Base-by-base conservation (phyloP, 257 asterid species). In the Nicotiana otophora region DNA sequence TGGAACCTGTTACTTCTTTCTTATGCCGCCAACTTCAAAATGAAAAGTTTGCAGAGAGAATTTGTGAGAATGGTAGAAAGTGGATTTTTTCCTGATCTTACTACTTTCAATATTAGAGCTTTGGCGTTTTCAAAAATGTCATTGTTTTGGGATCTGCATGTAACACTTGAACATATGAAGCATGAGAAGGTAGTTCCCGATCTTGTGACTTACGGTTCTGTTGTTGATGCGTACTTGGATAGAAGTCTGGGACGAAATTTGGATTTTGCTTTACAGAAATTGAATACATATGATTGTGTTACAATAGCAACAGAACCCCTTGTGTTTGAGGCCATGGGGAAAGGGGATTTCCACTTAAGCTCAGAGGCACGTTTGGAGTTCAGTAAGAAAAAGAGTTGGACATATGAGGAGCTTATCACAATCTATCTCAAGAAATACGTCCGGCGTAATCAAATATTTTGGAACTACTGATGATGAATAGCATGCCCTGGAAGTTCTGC, bases 11-110 rank as follows among this genome's bases (percentile, higher is more conserved):
- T 94, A 85, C 86, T 96, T 33, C 83, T 96, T 75, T 96, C 98
- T n/a, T 96, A 89, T 88, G 98, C 98, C 48, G 93, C 98, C 23
- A 93, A 91, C 65, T 93, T 96, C 88, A 94, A 94, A 86, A 94
- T 94, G 98, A 96, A 93, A 89, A 92, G 98, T 87, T 83, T 94
- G 88, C 99, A 93, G 89, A 91, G 97, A 86, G 97, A 91, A 79
- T 94, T 94, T 60, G 93, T 93, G 85, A 88, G 92, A 82, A 96
- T 96, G 98, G 97, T 92, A 53, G 98, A 94, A 85, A 62, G 90
- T 39, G 98, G 98, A 57, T 94, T 94, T 75, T 77, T 51, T 79
- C 99, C 99, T 5, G 98, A 93, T 85, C 86, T 92, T 48, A 83
- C 89, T n/a, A 92, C 99, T 42, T 96, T 96, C 78, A 94, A 94